These are phyloP conservation scores for Bacidia gigantensis DNA, from an alignment of 495 filamentous ascomycete genomes.

Conservation along the genomic window DNA sequence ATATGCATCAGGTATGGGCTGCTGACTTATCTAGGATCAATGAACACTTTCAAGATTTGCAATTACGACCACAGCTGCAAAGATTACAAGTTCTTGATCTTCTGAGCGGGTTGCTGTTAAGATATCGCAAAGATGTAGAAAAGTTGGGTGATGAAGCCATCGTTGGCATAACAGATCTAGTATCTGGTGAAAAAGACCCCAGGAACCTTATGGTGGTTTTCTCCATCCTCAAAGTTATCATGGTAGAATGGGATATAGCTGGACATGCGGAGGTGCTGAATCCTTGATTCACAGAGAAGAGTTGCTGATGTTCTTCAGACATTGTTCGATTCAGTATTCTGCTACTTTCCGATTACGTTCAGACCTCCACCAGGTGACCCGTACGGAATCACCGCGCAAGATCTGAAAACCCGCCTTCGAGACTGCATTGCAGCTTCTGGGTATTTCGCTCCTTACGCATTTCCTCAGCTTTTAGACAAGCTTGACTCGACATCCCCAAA, in stretches of 20 bases:
- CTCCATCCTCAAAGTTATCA: slow-evolving; percentile 55
- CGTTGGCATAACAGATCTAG: slow-evolving; percentile 48
- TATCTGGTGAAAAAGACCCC: slow-evolving; percentile 65
- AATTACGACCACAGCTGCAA: slow-evolving; percentile 48
- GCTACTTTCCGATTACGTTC: slow-evolving; percentile 71
- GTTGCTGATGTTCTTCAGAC: slow-evolving; percentile 30
- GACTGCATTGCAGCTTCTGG: slow-evolving; percentile 55
- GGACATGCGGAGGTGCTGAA: slow-evolving; percentile 43
- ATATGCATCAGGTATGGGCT: too few species aligned
- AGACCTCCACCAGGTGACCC: slow-evolving; percentile 62
- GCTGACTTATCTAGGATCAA: slow-evolving; percentile 26
- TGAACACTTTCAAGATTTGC: slow-evolving; percentile 41
- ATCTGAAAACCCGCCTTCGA: slow-evolving; percentile 55
- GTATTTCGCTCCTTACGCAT: slow-evolving; percentile 54
- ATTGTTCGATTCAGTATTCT: slow-evolving; percentile 61
- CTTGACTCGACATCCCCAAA: slow-evolving; percentile 61
- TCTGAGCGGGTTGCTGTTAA: slow-evolving; percentile 50
- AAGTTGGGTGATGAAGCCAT: slow-evolving; percentile 46
- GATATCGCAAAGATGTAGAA: slow-evolving; percentile 44
- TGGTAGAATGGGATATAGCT: slow-evolving; percentile 60
- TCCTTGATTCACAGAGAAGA: neutral
- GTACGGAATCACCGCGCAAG: slow-evolving; percentile 60
- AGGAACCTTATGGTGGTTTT: slow-evolving; percentile 69
- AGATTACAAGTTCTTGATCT: slow-evolving; percentile 51
- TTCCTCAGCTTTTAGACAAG: slow-evolving; percentile 60